Conservation (phyloP, 2,329 filamentous ascomycete genomes). For the Pyrenophora seminiperda region DNA sequence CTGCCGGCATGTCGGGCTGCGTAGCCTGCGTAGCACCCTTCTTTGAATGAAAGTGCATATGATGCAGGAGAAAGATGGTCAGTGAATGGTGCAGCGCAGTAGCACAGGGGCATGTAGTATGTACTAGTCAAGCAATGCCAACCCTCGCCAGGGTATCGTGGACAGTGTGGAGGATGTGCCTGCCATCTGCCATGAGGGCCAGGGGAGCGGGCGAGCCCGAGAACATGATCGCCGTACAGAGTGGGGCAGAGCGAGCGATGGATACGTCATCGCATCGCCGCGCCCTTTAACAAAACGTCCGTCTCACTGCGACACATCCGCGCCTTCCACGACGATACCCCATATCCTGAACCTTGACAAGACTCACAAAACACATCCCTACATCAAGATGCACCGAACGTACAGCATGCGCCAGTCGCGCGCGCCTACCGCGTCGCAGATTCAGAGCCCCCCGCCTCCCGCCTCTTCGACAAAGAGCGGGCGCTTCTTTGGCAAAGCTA, state of each 20-base stretch:
- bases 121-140: constrained; percentile 5
- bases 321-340: constrained; percentile 17
- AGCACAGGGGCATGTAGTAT: neutral
- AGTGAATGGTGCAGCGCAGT: neutral
- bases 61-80: neutral
- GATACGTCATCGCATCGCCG: constrained; percentile 25
- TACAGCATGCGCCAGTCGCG: constrained; percentile 86
- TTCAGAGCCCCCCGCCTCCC: constrained; percentile 91
- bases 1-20: neutral
- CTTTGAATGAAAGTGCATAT: neutral
- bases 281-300: constrained; percentile 31
- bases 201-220: constrained; percentile 11
- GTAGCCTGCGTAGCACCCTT: neutral
- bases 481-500: constrained; percentile 84
- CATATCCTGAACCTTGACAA: constrained; percentile 6
- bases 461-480: constrained; percentile 88
- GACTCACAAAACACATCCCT: neutral
- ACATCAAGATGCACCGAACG: constrained; percentile 82
- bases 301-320: constrained; percentile 16
- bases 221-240: constrained; percentile 17
- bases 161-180: constrained; percentile 17
- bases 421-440: constrained; percentile 89
- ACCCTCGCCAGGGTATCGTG: constrained; percentile 8
- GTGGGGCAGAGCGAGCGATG: constrained; percentile 4
- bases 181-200: constrained; percentile 12